A percentile compares a stretch with the other conserved stretches of the same genome.
Conservation (phyloP, 2,329 filamentous ascomycete species). For the Curvularia sp. region DNA sequence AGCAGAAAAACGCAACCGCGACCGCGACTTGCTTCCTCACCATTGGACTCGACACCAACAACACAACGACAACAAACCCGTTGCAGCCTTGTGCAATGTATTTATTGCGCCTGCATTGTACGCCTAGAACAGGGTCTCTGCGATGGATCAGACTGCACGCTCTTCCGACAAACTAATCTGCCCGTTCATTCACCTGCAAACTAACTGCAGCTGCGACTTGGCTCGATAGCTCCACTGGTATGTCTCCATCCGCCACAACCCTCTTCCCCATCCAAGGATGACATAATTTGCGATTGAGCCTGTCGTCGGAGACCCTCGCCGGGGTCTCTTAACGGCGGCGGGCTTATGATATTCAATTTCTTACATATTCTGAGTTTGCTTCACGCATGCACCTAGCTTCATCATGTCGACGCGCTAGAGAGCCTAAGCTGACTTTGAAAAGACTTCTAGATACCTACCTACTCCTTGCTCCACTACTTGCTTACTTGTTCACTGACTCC, state of each 20-base stretch:
- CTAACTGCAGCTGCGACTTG: slow-evolving; percentile 9
- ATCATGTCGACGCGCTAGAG: not conserved
- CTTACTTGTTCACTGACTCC: not conserved
- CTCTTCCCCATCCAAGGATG: slow-evolving; percentile 68
- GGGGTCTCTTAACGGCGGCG: slow-evolving; percentile 80
- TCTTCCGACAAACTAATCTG: not conserved
- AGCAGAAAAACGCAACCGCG: slow-evolving; percentile 25
- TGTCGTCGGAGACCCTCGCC: slow-evolving; percentile 85
- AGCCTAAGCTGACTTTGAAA: slow-evolving; percentile 10
- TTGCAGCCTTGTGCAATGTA: not conserved
- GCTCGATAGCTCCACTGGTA: slow-evolving; percentile 28
- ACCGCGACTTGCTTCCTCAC: slow-evolving; percentile 17
- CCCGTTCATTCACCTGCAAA: slow-evolving; percentile 6
- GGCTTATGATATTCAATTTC: slow-evolving; percentile 88
- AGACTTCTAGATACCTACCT: slow-evolving; percentile 1
- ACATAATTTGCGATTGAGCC: slow-evolving; percentile 99
- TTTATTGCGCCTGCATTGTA: not conserved
- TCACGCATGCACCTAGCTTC: slow-evolving; percentile 5
- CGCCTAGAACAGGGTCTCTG: not conserved
- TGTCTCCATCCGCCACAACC: slow-evolving; percentile 20
- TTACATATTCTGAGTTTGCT: slow-evolving; percentile 94
- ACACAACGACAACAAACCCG: not conserved
- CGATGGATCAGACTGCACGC: slow-evolving; percentile 6
- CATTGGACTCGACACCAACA: slow-evolving; percentile 8
- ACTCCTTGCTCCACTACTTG: not conserved